These are phyloP conservation scores for Oryza meyeriana DNA, from an alignment of 176 grass and related monocot species.

Conservation along the genomic window DNA sequence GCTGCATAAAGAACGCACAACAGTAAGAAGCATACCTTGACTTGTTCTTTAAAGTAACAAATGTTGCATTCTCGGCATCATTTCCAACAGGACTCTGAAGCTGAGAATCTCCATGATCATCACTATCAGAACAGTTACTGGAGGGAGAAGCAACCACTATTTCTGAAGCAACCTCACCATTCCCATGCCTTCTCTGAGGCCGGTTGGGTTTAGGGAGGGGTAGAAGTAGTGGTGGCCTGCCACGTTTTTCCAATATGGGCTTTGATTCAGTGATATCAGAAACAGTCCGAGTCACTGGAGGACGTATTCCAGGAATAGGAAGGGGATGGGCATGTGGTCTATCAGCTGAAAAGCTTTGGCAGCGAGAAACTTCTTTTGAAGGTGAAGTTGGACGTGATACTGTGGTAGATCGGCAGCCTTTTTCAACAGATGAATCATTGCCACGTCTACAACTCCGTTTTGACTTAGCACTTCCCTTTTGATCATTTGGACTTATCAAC, in stretches of 20 bases:
- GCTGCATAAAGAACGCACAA: slow-evolving; percentile 10
- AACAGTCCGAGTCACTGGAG: slow-evolving; percentile 53
- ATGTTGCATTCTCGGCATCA: slow-evolving; percentile 57
- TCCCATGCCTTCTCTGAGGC: slow-evolving; percentile 53
- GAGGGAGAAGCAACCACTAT: slow-evolving; percentile 69
- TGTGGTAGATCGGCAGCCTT: slow-evolving; percentile 75
- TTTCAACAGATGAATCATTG: slow-evolving; percentile 54
- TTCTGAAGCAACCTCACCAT: slow-evolving; percentile 56
- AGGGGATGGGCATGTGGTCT: slow-evolving; percentile 71
- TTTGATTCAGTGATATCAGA: slow-evolving; percentile 75
- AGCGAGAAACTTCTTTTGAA: slow-evolving; percentile 82
- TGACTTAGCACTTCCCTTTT: slow-evolving; percentile 71
- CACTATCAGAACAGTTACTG: slow-evolving; percentile 93
- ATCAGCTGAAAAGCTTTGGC: slow-evolving; percentile 87
- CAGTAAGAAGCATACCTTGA: slow-evolving; percentile 52
- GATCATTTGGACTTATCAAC: slow-evolving; percentile 79
- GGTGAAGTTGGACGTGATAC: slow-evolving; percentile 89
- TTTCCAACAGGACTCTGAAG: slow-evolving; percentile 79
- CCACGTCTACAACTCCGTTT: slow-evolving; percentile 50
- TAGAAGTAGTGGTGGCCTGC: slow-evolving; percentile 66
- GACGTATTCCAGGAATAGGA: slow-evolving; percentile 60
- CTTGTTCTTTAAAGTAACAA: slow-evolving; percentile 48
- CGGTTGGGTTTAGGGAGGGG: slow-evolving; percentile 73
- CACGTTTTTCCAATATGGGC: slow-evolving; percentile 81
- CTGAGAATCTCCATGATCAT: slow-evolving; percentile 76